Conservation (phyloP, 495 filamentous ascomycete genomes). For the Annulohypoxylon maeteangense region DNA sequence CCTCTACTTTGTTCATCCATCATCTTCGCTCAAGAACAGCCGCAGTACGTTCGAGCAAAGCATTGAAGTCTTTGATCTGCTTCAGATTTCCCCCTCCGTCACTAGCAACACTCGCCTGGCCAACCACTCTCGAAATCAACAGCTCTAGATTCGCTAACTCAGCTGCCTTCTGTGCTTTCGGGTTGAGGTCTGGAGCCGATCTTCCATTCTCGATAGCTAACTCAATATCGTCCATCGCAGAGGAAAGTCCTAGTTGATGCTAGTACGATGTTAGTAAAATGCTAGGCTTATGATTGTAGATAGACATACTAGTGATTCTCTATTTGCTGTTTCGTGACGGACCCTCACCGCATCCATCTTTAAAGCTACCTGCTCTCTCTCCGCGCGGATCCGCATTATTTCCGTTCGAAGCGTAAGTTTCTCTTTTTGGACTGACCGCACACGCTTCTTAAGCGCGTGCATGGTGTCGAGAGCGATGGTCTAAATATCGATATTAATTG, state of each 20-base stretch:
- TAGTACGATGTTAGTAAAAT: conserved; percentile 37
- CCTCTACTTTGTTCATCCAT: not conserved
- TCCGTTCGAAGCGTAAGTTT: conserved; percentile 72
- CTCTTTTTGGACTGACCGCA: conserved; percentile 71
- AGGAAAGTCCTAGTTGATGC: conserved; percentile 61
- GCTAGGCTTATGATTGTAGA: not conserved
- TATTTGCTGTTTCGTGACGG: conserved; percentile 64
- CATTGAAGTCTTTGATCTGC: conserved; percentile 66
- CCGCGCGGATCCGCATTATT: conserved; percentile 69
- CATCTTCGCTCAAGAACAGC: conserved; percentile 58
- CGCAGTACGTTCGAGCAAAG: conserved; percentile 64
- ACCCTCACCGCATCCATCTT: conserved; percentile 75
- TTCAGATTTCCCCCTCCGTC: conserved; percentile 60
- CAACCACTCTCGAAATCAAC: conserved; percentile 58
- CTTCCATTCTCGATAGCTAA: conserved; percentile 60
- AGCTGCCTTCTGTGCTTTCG: conserved; percentile 52
- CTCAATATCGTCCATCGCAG: conserved; percentile 66
- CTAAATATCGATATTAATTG: conserved; percentile 44
- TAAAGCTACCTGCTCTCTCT: conserved; percentile 73
- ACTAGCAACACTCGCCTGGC: conserved; percentile 56
- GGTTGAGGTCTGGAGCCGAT: conserved; percentile 51
- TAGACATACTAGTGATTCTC: conserved; percentile 56
- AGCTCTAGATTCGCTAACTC: conserved; percentile 61
- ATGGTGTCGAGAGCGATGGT: conserved; percentile 72
- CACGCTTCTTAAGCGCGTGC: conserved; percentile 68